A percentile compares a stretch with the other conserved stretches of the same genome.
phyloP scores from a whole-genome alignment of 192 early-diverging fungal species.

The Entophlyctis helioformis region DNA sequence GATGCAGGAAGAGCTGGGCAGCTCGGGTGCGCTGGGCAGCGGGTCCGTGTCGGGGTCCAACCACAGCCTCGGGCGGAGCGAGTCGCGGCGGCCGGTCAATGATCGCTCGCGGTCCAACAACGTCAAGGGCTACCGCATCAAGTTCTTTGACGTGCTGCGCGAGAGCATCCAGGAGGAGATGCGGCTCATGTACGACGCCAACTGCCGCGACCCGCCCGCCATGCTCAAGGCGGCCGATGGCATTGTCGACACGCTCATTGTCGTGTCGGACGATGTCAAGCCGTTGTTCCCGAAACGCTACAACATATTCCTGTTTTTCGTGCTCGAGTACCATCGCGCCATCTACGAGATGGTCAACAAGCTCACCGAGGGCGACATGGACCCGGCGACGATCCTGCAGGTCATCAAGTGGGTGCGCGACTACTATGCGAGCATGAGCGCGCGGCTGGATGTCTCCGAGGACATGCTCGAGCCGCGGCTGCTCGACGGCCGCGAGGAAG shows the following conservation, averaged over 20 bases:
- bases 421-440: conserved; percentile 82
- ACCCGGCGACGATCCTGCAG: conserved; percentile 77
- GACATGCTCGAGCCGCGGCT: conserved; percentile 76
- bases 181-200: conserved; percentile 51
- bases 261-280: conserved; percentile 78
- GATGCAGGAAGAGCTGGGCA: conserved; percentile 20
- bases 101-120: conserved; percentile 18
- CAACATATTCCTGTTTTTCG: conserved; percentile 91
- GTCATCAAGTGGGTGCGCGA: conserved; percentile 84
- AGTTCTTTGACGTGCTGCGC: conserved; percentile 64
- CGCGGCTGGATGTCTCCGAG: conserved; percentile 77
- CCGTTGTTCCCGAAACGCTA: conserved; percentile 83
- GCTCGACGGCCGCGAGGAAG: conserved; percentile 87
- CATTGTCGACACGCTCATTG: conserved; percentile 77
- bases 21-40: no score
- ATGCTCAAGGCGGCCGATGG: conserved; percentile 61
- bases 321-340: conserved; percentile 89
- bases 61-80: no score
- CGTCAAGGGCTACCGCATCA: conserved; percentile 64
- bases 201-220: conserved; percentile 44
- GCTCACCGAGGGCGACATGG: conserved; percentile 57
- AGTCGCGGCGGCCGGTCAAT: no score
- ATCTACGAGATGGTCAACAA: conserved; percentile 72
- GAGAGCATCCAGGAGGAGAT: conserved; percentile 49
- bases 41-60: no score